Percentiles rank a stretch among this genome's conserved stretches.
These are phyloP conservation scores for Aeschynomene evenia DNA, from an alignment of 306 rosid genomes.

Conservation along the genomic window DNA sequence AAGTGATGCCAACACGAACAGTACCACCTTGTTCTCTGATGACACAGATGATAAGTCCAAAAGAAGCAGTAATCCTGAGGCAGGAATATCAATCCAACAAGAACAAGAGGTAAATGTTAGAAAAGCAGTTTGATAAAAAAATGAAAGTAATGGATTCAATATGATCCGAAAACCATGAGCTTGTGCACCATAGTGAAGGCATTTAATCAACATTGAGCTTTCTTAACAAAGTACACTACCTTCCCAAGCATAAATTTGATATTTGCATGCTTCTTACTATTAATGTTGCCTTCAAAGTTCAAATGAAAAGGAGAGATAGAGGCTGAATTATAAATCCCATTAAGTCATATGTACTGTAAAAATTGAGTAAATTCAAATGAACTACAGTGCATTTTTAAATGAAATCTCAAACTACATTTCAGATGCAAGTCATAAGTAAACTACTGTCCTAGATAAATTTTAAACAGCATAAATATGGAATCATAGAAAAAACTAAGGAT, in stretches of 20 bases:
- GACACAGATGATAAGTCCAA: constrained; percentile 81
- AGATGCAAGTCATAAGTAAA: constrained; percentile 10
- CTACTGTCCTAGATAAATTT: neutral
- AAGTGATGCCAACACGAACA: constrained; percentile 85
- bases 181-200: neutral
- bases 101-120: constrained; percentile 65
- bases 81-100: constrained; percentile 51
- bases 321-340: neutral
- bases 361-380: neutral
- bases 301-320: neutral
- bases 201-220: neutral
- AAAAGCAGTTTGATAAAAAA: neutral
- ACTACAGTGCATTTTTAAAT: neutral
- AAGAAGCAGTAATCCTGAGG: constrained; percentile 59
- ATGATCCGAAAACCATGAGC: neutral
- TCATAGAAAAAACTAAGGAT: neutral
- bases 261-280: neutral
- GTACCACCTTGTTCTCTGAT: constrained; percentile 91
- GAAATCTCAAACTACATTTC: neutral
- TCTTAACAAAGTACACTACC: neutral
- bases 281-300: neutral
- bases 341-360: neutral
- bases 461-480: constrained; percentile 13
- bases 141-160: neutral
- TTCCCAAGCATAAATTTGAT: neutral